A percentile compares a stretch with the other conserved stretches of the same genome.
These are phyloP conservation scores for Ettlia oleoabundans DNA, from an alignment of 139 green algal genomes.

Conservation along the genomic window DNA sequence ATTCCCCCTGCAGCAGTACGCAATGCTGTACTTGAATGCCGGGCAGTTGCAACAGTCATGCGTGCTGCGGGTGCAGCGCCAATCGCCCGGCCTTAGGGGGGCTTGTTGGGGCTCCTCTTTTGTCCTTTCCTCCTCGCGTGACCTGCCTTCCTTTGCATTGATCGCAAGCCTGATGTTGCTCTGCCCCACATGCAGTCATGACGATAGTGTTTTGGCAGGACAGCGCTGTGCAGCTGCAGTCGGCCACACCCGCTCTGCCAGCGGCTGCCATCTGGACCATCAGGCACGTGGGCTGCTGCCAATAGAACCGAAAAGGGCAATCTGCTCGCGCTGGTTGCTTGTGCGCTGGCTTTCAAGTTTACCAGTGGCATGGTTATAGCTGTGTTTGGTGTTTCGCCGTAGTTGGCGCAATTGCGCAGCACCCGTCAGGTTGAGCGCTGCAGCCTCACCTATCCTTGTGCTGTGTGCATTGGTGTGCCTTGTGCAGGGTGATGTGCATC, in stretches of 20 bases:
- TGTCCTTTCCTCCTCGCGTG: not conserved
- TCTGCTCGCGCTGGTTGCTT: no score
- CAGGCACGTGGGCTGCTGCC: not conserved
- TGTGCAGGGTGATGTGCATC: not conserved
- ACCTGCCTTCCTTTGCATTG: not conserved
- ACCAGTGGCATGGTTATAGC: not conserved
- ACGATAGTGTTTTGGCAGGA: conserved; percentile 18
- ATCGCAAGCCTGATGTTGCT: not conserved
- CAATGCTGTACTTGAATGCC: no score
- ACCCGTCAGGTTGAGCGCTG: not conserved
- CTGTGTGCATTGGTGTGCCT: not conserved
- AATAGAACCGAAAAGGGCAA: no score
- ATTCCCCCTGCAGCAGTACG: no score
- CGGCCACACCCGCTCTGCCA: not conserved
- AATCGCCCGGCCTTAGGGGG: no score
- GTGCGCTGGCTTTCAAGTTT: not conserved
- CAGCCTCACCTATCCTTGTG: not conserved
- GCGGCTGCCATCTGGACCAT: conserved; percentile 1
- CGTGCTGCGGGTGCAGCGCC: no score
- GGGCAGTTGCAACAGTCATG: no score
- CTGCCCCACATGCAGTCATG: conserved; percentile 7
- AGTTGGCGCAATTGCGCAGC: no score
- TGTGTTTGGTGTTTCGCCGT: no score
- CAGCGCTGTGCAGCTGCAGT: not conserved
- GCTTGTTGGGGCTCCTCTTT: no score